A percentile compares a stretch with the other conserved stretches of the same genome.
These are phyloP conservation scores for Leptodermis oblonga DNA, from an alignment of 257 asterid species.

Conservation along the genomic window DNA sequence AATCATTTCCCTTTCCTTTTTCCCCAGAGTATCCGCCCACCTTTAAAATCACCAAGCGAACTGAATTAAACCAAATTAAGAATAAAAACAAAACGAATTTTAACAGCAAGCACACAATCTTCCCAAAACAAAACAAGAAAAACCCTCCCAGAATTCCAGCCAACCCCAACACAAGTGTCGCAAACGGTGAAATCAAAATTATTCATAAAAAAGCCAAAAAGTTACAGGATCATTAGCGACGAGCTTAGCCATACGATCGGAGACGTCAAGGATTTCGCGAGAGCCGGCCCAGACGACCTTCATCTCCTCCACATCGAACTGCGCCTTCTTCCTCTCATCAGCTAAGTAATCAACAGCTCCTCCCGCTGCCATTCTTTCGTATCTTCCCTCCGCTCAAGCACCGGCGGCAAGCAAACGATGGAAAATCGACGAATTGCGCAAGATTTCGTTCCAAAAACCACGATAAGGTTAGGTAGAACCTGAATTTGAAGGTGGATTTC, in stretches of 20 bases:
- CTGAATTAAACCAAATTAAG: too few relatives aligned
- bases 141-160: background rate
- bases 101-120: background rate
- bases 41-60: background rate
- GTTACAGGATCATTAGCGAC: conserved; percentile 89
- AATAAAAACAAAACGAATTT: background rate
- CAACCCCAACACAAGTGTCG: background rate
- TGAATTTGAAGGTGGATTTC: too few relatives aligned
- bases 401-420: too few relatives aligned
- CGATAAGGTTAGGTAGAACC: too few relatives aligned
- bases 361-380: conserved; percentile 37
- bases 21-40: background rate
- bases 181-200: background rate
- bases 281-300: conserved; percentile 98
- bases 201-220: background rate
- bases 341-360: conserved; percentile 64
- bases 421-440: background rate
- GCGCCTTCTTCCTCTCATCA: conserved; percentile 79
- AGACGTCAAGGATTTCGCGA: conserved; percentile 48
- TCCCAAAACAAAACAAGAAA: background rate
- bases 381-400: background rate
- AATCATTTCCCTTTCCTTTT: background rate
- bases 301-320: conserved; percentile 81
- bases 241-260: conserved; percentile 94
- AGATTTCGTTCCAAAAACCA: too few relatives aligned